phyloP scores from a whole-genome alignment of 1,139 yeast species.

The Saccharomyces hybrid region DNA sequence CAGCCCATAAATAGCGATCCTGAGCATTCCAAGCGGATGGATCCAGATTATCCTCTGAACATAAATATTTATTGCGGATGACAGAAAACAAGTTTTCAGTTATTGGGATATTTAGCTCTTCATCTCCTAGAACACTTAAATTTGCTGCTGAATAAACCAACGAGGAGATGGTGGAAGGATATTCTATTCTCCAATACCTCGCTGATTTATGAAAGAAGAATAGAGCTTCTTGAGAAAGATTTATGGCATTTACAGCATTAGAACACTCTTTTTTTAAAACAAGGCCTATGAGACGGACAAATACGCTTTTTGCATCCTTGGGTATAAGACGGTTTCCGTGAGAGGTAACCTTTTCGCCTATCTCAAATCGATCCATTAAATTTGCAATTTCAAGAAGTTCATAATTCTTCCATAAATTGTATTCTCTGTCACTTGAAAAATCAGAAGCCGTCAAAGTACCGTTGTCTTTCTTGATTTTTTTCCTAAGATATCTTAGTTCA shows the following conservation, averaged over 20 bases:
- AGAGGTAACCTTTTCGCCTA: constrained; percentile 30
- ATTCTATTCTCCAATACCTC: constrained; percentile 52
- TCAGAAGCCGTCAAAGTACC: constrained; percentile 37
- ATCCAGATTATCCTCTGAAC: constrained; percentile 39
- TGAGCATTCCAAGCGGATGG: constrained; percentile 42
- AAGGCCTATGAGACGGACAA: constrained; percentile 31
- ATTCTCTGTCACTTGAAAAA: constrained; percentile 38
- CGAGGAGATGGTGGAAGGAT: constrained; percentile 44
- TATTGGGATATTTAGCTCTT: constrained; percentile 26
- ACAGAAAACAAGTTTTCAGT: constrained; percentile 26
- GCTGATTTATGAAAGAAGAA: constrained; percentile 42
- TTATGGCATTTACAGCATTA: constrained; percentile 25
- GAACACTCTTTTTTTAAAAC: constrained; percentile 31
- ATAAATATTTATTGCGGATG: constrained; percentile 26
- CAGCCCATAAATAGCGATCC: constrained; percentile 49
- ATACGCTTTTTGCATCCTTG: constrained; percentile 31
- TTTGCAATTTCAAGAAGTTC: constrained; percentile 37
- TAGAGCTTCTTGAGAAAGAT: constrained; percentile 35
- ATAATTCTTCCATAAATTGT: constrained; percentile 45
- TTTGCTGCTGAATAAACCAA: constrained; percentile 49
- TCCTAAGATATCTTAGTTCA: constrained; percentile 31
- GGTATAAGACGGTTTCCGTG: constrained; percentile 39
- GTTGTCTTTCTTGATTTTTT: constrained; percentile 36
- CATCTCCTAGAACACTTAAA: constrained; percentile 33
- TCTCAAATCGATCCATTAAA: constrained; percentile 38